Conservation (phyloP, 139 green algal species). For the Coelastrella sp. region DNA sequence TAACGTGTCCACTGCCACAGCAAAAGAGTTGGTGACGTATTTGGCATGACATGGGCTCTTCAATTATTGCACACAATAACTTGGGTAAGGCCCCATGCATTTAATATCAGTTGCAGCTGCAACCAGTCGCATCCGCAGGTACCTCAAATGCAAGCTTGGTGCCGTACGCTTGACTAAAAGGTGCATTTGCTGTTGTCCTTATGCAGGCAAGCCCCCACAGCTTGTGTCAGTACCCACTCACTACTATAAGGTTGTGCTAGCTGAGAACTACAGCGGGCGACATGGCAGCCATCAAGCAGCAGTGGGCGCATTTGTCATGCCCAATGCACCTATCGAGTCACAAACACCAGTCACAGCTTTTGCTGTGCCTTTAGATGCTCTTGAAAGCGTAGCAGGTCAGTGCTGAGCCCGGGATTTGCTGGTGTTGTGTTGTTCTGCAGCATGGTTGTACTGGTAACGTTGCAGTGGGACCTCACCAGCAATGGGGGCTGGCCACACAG, state of each 20-base stretch:
- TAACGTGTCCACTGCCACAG: too few species aligned
- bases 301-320: slow-evolving; percentile 89
- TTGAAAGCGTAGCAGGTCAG: slow-evolving; percentile 81
- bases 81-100: too few species aligned
- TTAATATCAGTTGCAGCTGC: too few species aligned
- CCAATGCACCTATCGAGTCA: slow-evolving; percentile 83
- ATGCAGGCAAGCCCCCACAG: slow-evolving; percentile 75
- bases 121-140: too few species aligned
- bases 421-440: not conserved
- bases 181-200: not conserved
- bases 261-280: slow-evolving; percentile 46
- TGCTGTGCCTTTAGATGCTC: slow-evolving; percentile 77
- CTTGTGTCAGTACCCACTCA: slow-evolving; percentile 94
- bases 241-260: slow-evolving; percentile 89
- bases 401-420: not conserved
- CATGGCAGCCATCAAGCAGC: slow-evolving; percentile 46
- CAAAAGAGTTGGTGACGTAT: too few species aligned
- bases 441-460: too few species aligned
- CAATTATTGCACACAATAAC: too few species aligned
- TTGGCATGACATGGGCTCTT: too few species aligned
- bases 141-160: too few species aligned
- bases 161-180: not conserved
- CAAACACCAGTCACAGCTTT: slow-evolving; percentile 80
- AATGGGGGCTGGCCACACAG: too few species aligned
- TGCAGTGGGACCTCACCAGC: too few species aligned